These are phyloP conservation scores for Colletotrichum sp. DNA, from an alignment of 2,329 filamentous ascomycete species.

Conservation along the genomic window DNA sequence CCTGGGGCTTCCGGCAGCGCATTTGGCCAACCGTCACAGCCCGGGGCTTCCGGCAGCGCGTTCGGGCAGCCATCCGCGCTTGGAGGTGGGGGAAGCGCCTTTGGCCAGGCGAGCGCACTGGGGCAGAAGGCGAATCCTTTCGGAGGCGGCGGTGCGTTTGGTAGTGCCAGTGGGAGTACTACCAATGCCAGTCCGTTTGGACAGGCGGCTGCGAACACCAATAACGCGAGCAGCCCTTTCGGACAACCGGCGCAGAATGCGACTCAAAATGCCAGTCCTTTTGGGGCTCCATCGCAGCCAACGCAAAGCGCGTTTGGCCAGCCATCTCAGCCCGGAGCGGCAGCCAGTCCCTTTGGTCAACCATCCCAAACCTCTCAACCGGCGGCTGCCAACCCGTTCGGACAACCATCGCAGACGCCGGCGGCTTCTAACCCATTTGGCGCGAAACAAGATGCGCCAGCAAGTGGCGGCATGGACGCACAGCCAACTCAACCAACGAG, in stretches of 20 bases:
- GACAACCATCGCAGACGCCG: constrained; percentile 17
- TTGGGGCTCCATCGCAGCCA: background rate
- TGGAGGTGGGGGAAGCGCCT: constrained; percentile 24
- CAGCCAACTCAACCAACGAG: constrained; percentile 23
- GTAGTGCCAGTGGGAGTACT: background rate
- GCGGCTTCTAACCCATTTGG: constrained; percentile 32
- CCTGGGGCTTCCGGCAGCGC: constrained; percentile 23
- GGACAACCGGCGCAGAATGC: constrained; percentile 6
- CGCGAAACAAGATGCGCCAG: background rate
- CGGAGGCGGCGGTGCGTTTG: constrained; percentile 27
- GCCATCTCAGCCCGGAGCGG: background rate
- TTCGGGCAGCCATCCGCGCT: background rate
- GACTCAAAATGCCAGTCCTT: background rate
- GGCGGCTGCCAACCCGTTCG: constrained; percentile 23
- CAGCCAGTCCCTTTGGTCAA: background rate
- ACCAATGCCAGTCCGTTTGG: constrained; percentile 6
- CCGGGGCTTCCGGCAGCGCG: background rate
- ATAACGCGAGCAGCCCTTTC: constrained; percentile 12
- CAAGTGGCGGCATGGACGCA: background rate
- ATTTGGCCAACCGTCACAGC: constrained; percentile 7
- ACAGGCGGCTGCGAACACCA: constrained; percentile 7
- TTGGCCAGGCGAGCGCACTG: constrained; percentile 42
- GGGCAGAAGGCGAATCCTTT: constrained; percentile 45
- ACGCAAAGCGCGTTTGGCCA: background rate
- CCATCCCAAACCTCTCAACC: constrained; percentile 14